Evolutionary conservation across 306 rosid species (phyloP), one percentile per base, ranked within the genome.

Genomic region (Prosopis cineraria): DNA sequence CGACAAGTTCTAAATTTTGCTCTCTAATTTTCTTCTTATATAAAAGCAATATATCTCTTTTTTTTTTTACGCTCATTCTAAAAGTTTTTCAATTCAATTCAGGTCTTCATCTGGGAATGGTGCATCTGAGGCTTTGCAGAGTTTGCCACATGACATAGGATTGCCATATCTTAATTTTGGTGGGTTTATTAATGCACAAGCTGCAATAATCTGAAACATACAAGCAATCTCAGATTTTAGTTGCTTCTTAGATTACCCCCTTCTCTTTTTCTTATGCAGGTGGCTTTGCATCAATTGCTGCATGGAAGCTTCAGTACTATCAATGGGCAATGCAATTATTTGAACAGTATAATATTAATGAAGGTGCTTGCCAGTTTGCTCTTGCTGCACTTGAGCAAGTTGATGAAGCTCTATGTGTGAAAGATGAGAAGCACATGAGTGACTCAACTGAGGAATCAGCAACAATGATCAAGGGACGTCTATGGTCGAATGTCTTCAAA

Each of bases 351-450:
- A 88, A 85, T 74, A 78, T 95, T 34, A 92, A 91, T 68, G 94
- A 91, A 80, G 98, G 97, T 79, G 97, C 97, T 82, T 89, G 85
- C 87, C 92, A 92, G 87, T 95, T 95, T 87, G 98, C 95, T 73
- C 98, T 92, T 76, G 97, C 98, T 77, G 98, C 98, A 31, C 98
- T 95, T 33, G 98, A 92, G 90, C 95, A 88, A 85, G 97, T 91
- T 75, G 98, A 92, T 76, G 98, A 95, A 82, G 93, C 91, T 77
- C 77, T 76, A 16, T 48, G 41, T 56, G 62, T 68, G 76, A 79
- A 84, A 27, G 91, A 75, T 74, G 85, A 84, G 44, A n/a, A 62
- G 53, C 53, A 19, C 78, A 75, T 27, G 56, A 36, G 69, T 70
- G 85, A 84, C 79, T 81, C 84, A 58, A 81, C 68, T 7, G 81